Percentiles rank a stretch among this genome's conserved stretches.
Evolutionary conservation across 2,329 filamentous ascomycete genomes (phyloP).

Genomic region (Fusarium verrucosum): DNA sequence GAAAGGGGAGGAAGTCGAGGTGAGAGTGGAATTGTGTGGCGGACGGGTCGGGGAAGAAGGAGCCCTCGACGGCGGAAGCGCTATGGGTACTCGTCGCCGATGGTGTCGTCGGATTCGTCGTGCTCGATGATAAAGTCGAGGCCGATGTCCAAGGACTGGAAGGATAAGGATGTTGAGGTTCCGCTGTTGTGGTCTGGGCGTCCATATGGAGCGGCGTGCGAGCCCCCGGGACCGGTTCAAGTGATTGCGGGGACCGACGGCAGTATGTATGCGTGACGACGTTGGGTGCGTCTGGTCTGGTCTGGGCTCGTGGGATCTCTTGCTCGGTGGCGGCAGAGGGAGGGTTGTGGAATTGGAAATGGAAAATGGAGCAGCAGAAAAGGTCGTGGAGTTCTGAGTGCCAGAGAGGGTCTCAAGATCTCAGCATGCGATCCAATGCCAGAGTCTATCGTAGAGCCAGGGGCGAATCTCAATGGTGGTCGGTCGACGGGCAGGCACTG

Average conservation of each 20-base stretch:
- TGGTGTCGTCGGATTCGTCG: slow-evolving; percentile 40
- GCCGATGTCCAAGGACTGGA: slow-evolving; percentile 46
- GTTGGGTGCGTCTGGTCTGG: slow-evolving; percentile 31
- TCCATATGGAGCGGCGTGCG: slow-evolving; percentile 52
- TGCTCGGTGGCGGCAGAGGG: slow-evolving; percentile 31
- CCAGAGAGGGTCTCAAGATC: slow-evolving; percentile 20
- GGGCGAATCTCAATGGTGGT: slow-evolving; percentile 36
- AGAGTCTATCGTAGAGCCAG: slow-evolving; percentile 27
- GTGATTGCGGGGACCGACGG: slow-evolving; percentile 38
- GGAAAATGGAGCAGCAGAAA: slow-evolving; percentile 25
- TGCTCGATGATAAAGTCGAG: slow-evolving; percentile 43
- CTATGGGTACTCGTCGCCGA: slow-evolving; percentile 42
- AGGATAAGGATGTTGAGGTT: slow-evolving; percentile 53
- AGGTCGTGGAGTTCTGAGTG: slow-evolving; percentile 22
- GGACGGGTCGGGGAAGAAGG: slow-evolving; percentile 45
- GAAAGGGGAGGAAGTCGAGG: slow-evolving; percentile 65
- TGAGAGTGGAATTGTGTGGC: slow-evolving; percentile 53
- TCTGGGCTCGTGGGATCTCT: slow-evolving; percentile 28
- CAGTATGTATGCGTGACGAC: slow-evolving; percentile 37
- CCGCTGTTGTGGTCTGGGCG: slow-evolving; percentile 50
- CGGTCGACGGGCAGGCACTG: slow-evolving; percentile 39
- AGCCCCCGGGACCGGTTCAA: slow-evolving; percentile 44
- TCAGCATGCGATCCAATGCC: slow-evolving; percentile 40
- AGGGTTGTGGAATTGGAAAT: slow-evolving; percentile 32
- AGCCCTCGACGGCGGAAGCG: slow-evolving; percentile 46